Conservation (phyloP, 2,329 filamentous ascomycete species). For the Leptographium wingfieldii region DNA sequence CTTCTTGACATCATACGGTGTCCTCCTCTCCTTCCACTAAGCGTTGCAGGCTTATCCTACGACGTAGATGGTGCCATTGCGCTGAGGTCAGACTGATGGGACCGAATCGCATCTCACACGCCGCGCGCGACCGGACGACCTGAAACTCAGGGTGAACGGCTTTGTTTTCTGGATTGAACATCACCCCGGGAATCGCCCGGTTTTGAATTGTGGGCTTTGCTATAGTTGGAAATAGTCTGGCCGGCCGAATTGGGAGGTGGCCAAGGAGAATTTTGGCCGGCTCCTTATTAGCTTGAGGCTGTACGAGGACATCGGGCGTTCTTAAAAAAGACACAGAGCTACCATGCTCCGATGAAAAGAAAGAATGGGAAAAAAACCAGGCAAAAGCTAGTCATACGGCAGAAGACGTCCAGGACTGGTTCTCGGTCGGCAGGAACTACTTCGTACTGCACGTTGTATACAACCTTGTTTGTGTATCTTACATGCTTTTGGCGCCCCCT, state of each 20-base stretch:
- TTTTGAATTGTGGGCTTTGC: not conserved
- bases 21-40: not conserved
- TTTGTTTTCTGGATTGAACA: not conserved
- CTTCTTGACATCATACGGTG: not conserved
- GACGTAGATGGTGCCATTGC: too few relatives aligned
- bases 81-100: too few relatives aligned
- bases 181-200: not conserved
- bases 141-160: not conserved
- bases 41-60: not conserved
- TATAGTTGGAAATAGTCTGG: conserved; percentile 2
- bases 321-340: not conserved
- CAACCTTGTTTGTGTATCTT: not conserved
- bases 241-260: not conserved
- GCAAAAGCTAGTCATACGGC: not conserved
- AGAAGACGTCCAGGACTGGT: not conserved
- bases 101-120: too few relatives aligned
- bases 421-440: not conserved
- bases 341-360: not conserved
- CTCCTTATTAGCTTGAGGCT: not conserved
- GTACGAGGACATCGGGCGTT: not conserved
- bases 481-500: not conserved
- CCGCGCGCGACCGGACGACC: not conserved
- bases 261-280: not conserved
- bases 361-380: not conserved
- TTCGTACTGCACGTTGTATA: not conserved